Evolutionary conservation across 768 basidiomycete genomes (phyloP).

Genomic region (Boletus barrowsii): DNA sequence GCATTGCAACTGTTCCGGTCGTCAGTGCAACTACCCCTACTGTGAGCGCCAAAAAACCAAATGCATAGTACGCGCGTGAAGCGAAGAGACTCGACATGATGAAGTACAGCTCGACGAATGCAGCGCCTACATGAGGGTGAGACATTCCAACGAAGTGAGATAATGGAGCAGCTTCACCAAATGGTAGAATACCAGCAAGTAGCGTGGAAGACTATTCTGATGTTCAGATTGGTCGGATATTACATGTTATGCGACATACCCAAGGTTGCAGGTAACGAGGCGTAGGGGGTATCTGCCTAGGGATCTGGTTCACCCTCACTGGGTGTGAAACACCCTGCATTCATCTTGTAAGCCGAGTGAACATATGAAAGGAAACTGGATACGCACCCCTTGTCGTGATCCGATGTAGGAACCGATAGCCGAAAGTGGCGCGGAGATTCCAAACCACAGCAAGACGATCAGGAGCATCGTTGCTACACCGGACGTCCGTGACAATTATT

Average conservation of each 20-base stretch:
- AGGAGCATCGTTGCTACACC: conserved; percentile 73
- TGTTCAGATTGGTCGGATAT: conserved; percentile 6
- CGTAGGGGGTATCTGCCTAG: conserved; percentile 89
- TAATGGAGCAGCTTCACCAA: conserved; percentile 50
- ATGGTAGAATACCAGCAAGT: conserved; percentile 90
- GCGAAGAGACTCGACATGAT: conserved; percentile 90
- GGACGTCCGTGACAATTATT: background rate
- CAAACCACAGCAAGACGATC: conserved; percentile 86
- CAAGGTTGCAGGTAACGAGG: conserved; percentile 83
- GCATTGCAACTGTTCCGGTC: conserved; percentile 86
- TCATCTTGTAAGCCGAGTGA: conserved; percentile 7
- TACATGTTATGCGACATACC: conserved; percentile 42
- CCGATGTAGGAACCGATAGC: conserved; percentile 85
- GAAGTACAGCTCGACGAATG: conserved; percentile 94
- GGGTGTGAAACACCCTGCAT: conserved; percentile 71
- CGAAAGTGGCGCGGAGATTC: conserved; percentile 89
- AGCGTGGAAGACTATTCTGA: conserved; percentile 57
- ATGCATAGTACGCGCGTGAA: conserved; percentile 91
- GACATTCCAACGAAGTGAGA: background rate
- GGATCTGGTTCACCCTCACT: conserved; percentile 88
- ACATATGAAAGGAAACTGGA: background rate
- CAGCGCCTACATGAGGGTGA: conserved; percentile 59
- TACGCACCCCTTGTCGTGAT: conserved; percentile 76
- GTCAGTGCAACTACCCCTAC: conserved; percentile 80
- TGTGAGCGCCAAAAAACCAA: conserved; percentile 90